Conservation (phyloP, 2,329 filamentous ascomycete species). For the Aureobasidium sp. region DNA sequence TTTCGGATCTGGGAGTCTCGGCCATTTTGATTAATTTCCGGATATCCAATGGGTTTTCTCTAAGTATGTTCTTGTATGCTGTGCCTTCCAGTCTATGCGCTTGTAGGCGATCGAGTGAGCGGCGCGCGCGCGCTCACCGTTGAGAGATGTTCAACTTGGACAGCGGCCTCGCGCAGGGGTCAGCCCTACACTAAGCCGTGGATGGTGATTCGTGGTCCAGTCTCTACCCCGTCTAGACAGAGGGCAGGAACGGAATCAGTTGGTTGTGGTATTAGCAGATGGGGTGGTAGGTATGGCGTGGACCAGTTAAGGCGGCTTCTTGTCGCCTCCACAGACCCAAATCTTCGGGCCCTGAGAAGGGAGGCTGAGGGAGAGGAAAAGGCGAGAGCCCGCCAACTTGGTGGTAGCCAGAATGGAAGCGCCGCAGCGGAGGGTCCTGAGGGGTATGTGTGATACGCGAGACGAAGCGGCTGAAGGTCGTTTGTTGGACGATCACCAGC, state of each 20-base stretch:
- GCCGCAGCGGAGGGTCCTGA: conserved; percentile 20
- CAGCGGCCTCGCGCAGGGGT: conserved; percentile 40
- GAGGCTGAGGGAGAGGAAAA: conserved; percentile 66
- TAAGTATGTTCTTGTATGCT: background rate
- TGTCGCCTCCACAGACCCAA: conserved; percentile 93
- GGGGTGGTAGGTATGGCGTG: conserved; percentile 21
- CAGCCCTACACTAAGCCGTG: conserved; percentile 39
- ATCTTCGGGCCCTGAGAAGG: conserved; percentile 87
- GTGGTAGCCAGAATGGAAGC: conserved; percentile 49
- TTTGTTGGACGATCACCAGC: conserved; percentile 8
- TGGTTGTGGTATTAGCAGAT: conserved; percentile 19
- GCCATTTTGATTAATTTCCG: conserved; percentile 37
- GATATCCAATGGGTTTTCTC: background rate
- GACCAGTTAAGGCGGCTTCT: conserved; percentile 90
- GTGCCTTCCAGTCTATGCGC: background rate
- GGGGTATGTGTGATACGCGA: background rate
- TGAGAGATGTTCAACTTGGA: conserved; percentile 46
- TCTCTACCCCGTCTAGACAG: background rate
- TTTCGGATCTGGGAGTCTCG: conserved; percentile 60
- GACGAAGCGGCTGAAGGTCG: background rate
- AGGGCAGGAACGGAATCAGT: conserved; percentile 24
- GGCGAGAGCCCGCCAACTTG: conserved; percentile 89
- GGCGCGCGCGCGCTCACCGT: conserved; percentile 50
- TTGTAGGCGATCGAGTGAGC: conserved; percentile 33
- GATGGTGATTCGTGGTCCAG: conserved; percentile 7